Evolutionary conservation across 176 grass and related monocot genomes (phyloP), one percentile per base, ranked within the genome.

Genomic region (Lolium rigidum): DNA sequence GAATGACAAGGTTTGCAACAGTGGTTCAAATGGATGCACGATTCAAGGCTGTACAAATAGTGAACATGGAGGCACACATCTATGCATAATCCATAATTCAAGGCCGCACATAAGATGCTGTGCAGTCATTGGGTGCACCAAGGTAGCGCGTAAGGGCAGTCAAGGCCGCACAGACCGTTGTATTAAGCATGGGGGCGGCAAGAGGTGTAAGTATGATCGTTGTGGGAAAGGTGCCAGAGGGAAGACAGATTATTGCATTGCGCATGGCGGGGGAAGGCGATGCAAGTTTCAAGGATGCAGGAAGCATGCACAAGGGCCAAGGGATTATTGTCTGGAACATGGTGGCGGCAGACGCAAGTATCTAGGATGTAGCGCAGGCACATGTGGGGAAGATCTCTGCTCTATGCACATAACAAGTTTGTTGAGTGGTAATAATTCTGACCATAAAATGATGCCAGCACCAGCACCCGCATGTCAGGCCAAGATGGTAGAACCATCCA

Each of bases 221-320:
- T 88, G 80, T 77, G 51, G 17, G 9, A 89, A 89, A 48, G 76
- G 87, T 57, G 76, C 82, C 2, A 46, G 74, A 66, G 87, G 87
- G 76, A 79, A 65, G 31, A 89, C 82, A 15, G 69, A 75, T 46
- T 89, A 75, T 61, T 89, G 87, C 58, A 83, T 88, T 58, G 63
- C 13, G 13, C 86, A 83, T 88, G 86, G 86, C 39, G 80, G 86
- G 18, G 86, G 87, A 20, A 89, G 75, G 47, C 76, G 87, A 5
- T 89, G 87, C 76, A 85, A 80, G 48, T 84, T 67, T 47, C 76
- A 80, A 89, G 82, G 55, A 89, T 89, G 82, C 26, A 49, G 17
- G 22, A 89, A 89, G 17, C 73, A 82, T 57, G 87, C 82, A 58
- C 87, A 89, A 54, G 82, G 87, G 15, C 44, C 57, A 31, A 66